Evolutionary conservation across 805 yeast species (phyloP).

Genomic region (Schwanniomyces polymorphus): DNA sequence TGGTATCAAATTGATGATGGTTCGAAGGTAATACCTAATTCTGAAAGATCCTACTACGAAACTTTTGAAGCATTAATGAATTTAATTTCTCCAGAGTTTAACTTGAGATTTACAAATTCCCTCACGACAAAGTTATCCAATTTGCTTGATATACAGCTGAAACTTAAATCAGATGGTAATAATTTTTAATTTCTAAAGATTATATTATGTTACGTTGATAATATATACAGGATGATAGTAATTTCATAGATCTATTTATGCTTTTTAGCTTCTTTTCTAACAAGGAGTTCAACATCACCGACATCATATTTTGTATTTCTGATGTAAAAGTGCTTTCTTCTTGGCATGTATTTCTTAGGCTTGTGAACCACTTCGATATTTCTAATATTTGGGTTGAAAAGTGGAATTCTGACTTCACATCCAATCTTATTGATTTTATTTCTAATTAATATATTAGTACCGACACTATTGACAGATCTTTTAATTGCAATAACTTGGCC

Average conservation of each 20-base stretch:
- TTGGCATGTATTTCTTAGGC: slow-evolving; percentile 66
- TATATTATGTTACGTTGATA: not conserved
- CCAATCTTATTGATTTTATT: slow-evolving; percentile 82
- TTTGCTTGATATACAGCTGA: not conserved
- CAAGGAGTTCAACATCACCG: slow-evolving; percentile 56
- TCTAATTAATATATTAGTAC: slow-evolving; percentile 77
- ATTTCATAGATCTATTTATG: slow-evolving; percentile 1
- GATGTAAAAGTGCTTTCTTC: slow-evolving; percentile 89
- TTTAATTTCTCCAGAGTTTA: slow-evolving; percentile 20
- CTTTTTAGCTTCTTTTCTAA: slow-evolving; percentile 12
- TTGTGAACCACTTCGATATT: slow-evolving; percentile 76
- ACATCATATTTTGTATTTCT: slow-evolving; percentile 78
- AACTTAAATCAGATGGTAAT: not conserved
- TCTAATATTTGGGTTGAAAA: slow-evolving; percentile 76
- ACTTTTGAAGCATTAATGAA: slow-evolving; percentile 34
- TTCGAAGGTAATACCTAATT: not conserved
- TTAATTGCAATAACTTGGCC: slow-evolving; percentile 82
- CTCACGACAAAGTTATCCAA: not conserved
- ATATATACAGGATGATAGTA: slow-evolving; percentile 1
- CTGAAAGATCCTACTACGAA: slow-evolving; percentile 14
- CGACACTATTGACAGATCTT: slow-evolving; percentile 58
- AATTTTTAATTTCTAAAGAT: not conserved
- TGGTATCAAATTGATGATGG: slow-evolving; percentile 20
- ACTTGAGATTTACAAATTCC: slow-evolving; percentile 9
- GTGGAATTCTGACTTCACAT: slow-evolving; percentile 77